Evolutionary conservation across 2,329 filamentous ascomycete species (phyloP).

Genomic region (Phialophora tarda): DNA sequence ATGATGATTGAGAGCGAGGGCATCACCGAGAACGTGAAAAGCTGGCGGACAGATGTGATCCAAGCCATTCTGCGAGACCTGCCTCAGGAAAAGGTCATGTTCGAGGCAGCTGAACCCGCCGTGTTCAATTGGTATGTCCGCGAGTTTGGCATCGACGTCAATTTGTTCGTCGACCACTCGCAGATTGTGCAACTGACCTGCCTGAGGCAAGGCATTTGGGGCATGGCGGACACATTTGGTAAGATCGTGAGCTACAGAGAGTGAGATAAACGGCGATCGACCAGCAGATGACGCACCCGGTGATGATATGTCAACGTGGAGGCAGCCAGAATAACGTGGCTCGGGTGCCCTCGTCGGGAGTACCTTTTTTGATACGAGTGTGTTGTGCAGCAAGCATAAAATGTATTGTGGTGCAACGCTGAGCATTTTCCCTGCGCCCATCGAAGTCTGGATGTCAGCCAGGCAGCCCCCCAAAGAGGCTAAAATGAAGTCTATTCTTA

Average conservation of each 20-base stretch:
- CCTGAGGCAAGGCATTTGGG: slow-evolving; percentile 60
- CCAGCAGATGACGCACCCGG: not conserved
- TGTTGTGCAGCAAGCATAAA: not conserved
- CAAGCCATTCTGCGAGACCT: slow-evolving; percentile 59
- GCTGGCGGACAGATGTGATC: slow-evolving; percentile 63
- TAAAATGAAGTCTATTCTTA: not conserved
- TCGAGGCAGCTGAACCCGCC: slow-evolving; percentile 62
- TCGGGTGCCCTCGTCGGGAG: too few relatives aligned
- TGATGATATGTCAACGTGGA: not conserved
- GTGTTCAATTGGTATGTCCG: slow-evolving; percentile 48
- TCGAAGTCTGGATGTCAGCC: not conserved
- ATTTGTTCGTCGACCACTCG: slow-evolving; percentile 63
- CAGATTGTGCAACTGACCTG: slow-evolving; percentile 63
- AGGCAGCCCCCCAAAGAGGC: not conserved
- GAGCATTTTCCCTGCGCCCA: not conserved
- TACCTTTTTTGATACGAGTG: not conserved
- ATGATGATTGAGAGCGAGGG: slow-evolving; percentile 67
- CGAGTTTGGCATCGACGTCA: slow-evolving; percentile 57
- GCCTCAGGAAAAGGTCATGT: slow-evolving; percentile 61
- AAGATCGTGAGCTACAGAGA: slow-evolving; percentile 52
- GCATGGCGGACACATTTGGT: slow-evolving; percentile 62
- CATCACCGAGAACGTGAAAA: slow-evolving; percentile 62
- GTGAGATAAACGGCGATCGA: slow-evolving; percentile 9
- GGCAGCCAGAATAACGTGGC: not conserved
- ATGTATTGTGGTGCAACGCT: not conserved